Evolutionary conservation across 2,329 filamentous ascomycete species (phyloP).

Genomic region (Colletotrichum camelliae): DNA sequence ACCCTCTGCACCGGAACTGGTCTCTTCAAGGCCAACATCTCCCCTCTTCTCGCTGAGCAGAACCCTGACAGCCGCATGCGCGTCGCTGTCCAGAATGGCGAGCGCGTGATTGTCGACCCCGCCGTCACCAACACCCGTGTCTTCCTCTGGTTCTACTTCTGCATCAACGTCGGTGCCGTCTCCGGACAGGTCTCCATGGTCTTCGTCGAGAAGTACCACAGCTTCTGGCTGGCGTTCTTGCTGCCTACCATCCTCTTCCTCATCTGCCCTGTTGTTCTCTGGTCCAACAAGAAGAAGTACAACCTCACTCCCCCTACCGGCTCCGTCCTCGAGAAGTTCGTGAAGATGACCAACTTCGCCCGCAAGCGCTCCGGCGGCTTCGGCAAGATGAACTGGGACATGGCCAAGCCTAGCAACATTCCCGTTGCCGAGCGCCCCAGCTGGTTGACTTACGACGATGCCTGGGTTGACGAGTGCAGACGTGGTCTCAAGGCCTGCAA

Average conservation of each 20-base stretch:
- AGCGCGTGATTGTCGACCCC: conserved; percentile 75
- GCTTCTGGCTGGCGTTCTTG: conserved; percentile 76
- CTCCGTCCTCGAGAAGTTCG: conserved; percentile 72
- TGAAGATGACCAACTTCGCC: conserved; percentile 64
- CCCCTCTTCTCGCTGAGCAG: conserved; percentile 74
- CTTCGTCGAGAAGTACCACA: conserved; percentile 77
- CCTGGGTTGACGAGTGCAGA: conserved; percentile 80
- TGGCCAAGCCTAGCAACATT: conserved; percentile 70
- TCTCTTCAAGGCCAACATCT: conserved; percentile 83
- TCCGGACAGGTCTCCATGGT: conserved; percentile 69
- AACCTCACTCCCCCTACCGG: conserved; percentile 70
- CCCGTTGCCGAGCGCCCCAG: conserved; percentile 58
- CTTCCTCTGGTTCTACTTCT: conserved; percentile 65
- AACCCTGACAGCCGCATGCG: conserved; percentile 64
- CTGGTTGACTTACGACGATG: conserved; percentile 86
- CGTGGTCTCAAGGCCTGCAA: conserved; percentile 73
- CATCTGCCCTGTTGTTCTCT: conserved; percentile 65
- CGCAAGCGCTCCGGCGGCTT: conserved; percentile 68
- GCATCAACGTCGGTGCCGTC: conserved; percentile 71
- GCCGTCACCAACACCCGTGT: conserved; percentile 71
- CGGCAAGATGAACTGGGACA: conserved; percentile 71
- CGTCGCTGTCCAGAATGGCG: conserved; percentile 61
- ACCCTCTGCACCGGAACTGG: conserved; percentile 69
- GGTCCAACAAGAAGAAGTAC: conserved; percentile 66
- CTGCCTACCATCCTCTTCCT: conserved; percentile 72